Evolutionary conservation across 345 rosid genomes (phyloP).

Genomic region (Crucihimalaya himalaica): DNA sequence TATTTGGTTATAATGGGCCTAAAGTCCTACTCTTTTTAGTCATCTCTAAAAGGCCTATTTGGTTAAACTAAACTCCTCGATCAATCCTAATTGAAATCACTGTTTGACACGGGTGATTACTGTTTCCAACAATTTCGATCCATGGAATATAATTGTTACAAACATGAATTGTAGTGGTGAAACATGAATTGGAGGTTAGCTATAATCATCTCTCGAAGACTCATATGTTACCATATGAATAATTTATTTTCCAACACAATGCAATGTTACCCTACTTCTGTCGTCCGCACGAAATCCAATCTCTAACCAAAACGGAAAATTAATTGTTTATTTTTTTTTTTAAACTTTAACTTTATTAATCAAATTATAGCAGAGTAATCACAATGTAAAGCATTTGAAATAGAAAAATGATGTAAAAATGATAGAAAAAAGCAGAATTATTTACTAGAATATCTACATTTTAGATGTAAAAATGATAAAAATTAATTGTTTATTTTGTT

Average conservation of each 20-base stretch:
- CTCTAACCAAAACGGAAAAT: slow-evolving; percentile 22
- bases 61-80: not conserved
- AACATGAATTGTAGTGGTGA: slow-evolving; percentile 4
- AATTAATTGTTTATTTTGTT: not conserved
- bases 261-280: slow-evolving; percentile 6
- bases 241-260: slow-evolving; percentile 16
- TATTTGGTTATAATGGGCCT: slow-evolving; percentile 21
- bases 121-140: not conserved
- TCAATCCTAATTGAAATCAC: not conserved
- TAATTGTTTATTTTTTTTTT: too few species aligned
- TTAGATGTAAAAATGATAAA: too few species aligned
- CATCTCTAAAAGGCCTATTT: not conserved
- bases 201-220: slow-evolving; percentile 25
- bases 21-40: too few species aligned
- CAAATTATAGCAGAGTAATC: too few species aligned
- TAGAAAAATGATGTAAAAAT: too few species aligned
- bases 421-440: too few species aligned
- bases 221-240: slow-evolving; percentile 2
- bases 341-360: too few species aligned
- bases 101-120: too few species aligned
- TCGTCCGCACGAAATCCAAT: slow-evolving; percentile 27
- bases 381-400: too few species aligned
- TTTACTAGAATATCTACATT: too few species aligned
- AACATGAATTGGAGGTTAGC: too few species aligned
- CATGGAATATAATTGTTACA: not conserved